A percentile compares a stretch with the other conserved stretches of the same genome.
Evolutionary conservation across 352 stramenopile genomes (phyloP).

Genomic region (Phytophthora podocarpi): DNA sequence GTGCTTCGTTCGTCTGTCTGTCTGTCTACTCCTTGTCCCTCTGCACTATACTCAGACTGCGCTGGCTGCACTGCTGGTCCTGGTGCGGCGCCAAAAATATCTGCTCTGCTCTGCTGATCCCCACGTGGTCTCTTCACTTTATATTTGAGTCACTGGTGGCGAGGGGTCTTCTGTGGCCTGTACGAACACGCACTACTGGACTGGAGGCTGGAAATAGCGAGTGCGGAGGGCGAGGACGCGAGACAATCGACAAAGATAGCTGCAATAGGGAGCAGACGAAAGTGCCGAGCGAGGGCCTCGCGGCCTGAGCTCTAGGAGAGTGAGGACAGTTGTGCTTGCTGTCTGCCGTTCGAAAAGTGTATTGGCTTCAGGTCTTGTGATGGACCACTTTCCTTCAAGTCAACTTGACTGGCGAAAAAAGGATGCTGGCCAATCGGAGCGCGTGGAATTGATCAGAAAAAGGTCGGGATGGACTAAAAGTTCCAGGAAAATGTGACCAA

Average conservation of each 20-base stretch:
- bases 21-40: conserved; percentile 1
- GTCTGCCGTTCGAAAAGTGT: conserved; percentile 17
- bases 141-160: conserved; percentile 3
- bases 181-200: conserved; percentile 1
- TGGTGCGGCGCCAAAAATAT: conserved; percentile 11
- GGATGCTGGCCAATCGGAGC: too few relatives aligned
- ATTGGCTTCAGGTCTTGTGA: conserved; percentile 6
- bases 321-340: too few relatives aligned
- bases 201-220: conserved; percentile 20
- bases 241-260: conserved; percentile 19
- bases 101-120: neutral
- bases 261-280: too few relatives aligned
- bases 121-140: conserved; percentile 10
- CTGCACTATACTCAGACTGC: conserved; percentile 12
- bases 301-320: too few relatives aligned
- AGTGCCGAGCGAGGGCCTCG: too few relatives aligned
- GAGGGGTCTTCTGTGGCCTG: neutral
- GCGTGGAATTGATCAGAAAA: too few relatives aligned
- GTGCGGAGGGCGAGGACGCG: conserved; percentile 4
- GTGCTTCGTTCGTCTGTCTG: too few relatives aligned
- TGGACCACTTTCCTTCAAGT: conserved; percentile 5
- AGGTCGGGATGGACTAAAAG: too few relatives aligned
- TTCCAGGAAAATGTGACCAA: too few relatives aligned
- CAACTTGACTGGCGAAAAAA: conserved; percentile 15
- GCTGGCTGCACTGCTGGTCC: neutral